phyloP scores from a whole-genome alignment of 2,329 filamentous ascomycete species.

The Huntiella savannae region DNA sequence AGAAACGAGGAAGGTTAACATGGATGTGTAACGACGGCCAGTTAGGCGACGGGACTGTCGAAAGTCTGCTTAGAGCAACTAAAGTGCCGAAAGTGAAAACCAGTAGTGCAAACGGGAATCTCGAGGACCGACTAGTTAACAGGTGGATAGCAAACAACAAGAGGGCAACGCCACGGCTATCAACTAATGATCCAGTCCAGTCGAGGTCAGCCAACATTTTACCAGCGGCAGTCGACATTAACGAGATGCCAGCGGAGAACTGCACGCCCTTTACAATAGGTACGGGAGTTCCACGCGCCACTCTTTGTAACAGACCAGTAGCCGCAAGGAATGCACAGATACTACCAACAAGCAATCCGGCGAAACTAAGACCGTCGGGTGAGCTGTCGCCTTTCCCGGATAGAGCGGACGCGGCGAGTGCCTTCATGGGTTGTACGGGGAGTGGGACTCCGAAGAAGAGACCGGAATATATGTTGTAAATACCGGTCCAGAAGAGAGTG shows the following conservation, averaged over 20 bases:
- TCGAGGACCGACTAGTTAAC: slow-evolving; percentile 42
- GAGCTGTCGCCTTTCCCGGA: slow-evolving; percentile 35
- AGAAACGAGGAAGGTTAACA: slow-evolving; percentile 23
- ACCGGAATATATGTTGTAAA: slow-evolving; percentile 74
- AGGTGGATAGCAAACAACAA: slow-evolving; percentile 54
- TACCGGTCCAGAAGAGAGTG: slow-evolving; percentile 73
- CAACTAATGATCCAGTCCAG: slow-evolving; percentile 49
- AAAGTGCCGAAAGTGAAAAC: slow-evolving; percentile 49
- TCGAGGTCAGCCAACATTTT: slow-evolving; percentile 46
- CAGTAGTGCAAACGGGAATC: slow-evolving; percentile 59
- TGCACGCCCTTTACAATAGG: slow-evolving; percentile 91
- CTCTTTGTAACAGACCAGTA: slow-evolving; percentile 59
- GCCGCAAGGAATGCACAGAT: slow-evolving; percentile 59
- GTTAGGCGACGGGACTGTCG: slow-evolving; percentile 23
- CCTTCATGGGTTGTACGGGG: slow-evolving; percentile 80
- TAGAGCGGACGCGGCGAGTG: slow-evolving; percentile 82
- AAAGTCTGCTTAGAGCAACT: slow-evolving; percentile 26
- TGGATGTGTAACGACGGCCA: slow-evolving; percentile 1
- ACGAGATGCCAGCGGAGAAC: slow-evolving; percentile 69
- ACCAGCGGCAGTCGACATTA: slow-evolving; percentile 59
- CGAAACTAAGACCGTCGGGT: slow-evolving; percentile 43
- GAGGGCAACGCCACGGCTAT: slow-evolving; percentile 66
- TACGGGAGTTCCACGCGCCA: slow-evolving; percentile 56
- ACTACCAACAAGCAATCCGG: slow-evolving; percentile 51
- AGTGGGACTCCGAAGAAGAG: slow-evolving; percentile 70